Percentiles rank a stretch among this genome's conserved stretches.
These are phyloP conservation scores for Xylaria longipes DNA, from an alignment of 495 filamentous ascomycete species.

Conservation along the genomic window DNA sequence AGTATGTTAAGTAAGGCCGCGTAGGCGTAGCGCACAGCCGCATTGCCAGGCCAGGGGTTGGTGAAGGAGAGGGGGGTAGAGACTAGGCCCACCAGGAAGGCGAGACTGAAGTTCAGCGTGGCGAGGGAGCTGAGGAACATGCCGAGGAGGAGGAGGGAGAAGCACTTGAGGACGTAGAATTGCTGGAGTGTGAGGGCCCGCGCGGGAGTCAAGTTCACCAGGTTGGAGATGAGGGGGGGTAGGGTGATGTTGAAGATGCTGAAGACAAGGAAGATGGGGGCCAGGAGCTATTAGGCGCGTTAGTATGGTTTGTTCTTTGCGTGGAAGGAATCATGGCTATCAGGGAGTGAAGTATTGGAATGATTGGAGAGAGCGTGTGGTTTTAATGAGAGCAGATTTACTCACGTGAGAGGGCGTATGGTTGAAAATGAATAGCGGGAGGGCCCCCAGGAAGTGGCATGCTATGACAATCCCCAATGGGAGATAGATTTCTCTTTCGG, in stretches of 20 bases:
- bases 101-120: conserved; percentile 94
- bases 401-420: conserved; percentile 69
- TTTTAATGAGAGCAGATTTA: conserved; percentile 20
- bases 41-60: conserved; percentile 51
- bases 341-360: conserved; percentile 9
- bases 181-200: conserved; percentile 66
- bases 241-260: conserved; percentile 63
- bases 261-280: conserved; percentile 63
- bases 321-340: not conserved
- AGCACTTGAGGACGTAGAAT: conserved; percentile 79
- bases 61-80: conserved; percentile 78
- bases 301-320: conserved; percentile 31
- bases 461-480: conserved; percentile 74
- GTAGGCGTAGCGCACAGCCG: conserved; percentile 35
- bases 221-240: conserved; percentile 61
- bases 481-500: conserved; percentile 78
- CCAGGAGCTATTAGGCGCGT: conserved; percentile 57
- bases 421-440: conserved; percentile 90
- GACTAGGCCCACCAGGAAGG: conserved; percentile 82
- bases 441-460: conserved; percentile 76
- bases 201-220: conserved; percentile 47
- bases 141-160: conserved; percentile 90
- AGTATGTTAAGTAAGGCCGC: conserved; percentile 59
- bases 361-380: conserved; percentile 12
- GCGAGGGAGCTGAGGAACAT: conserved; percentile 90